Base-by-base conservation (phyloP, 1,284 basidiomycete species). In the Hymenochaete sp. region DNA sequence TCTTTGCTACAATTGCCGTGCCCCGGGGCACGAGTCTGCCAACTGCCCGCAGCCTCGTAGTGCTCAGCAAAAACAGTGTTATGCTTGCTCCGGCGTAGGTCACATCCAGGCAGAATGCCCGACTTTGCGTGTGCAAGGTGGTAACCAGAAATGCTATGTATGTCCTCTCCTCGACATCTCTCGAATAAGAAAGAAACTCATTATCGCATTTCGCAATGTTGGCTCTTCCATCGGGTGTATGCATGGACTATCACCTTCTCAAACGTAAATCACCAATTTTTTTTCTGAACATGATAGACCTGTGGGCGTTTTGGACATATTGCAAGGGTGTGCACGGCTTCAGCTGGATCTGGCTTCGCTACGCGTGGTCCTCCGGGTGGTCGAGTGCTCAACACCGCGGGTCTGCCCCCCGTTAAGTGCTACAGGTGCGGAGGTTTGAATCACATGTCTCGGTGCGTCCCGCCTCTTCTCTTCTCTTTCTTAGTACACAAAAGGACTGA, bases 1-100 rank as follows among this genome's bases (percentile, higher is more conserved):
- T 55, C 76, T 93, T 50, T 93, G 90, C 70, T 93, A 91, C 70
- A 93, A 93, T 64, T 93, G 90, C 64, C 79, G 83, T 56, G 82
- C 87, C 63, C 85, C 88, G 11, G 90, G 89, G 19, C 91, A 93
- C 60, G 90, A 93, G 67, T 89, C 85, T 29, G 82, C 82, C 51
- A 79, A 82, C 49, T 95, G 91, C 64, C 85, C 89, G 37, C 79
- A 79, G 56, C 90, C 89, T 41, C 77, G 88, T 53, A 83, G 79
- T 18, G 73, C 73, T 38, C 73, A 77, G 49, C 75, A 79, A 45
- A 89, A 88, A 66, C 84, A 88, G 62, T 83, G 85, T 63, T 88
- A 85, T 62, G 77, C 76, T 22, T 88, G 85, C 60, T 79, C 82
- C 31, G 84, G 82, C 36, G 73, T 86, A 43, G 82, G 82, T 51